Evolutionary conservation across 371 early-diverging fungal genomes (phyloP).

Genomic region (Lichtheimia ramosa): DNA sequence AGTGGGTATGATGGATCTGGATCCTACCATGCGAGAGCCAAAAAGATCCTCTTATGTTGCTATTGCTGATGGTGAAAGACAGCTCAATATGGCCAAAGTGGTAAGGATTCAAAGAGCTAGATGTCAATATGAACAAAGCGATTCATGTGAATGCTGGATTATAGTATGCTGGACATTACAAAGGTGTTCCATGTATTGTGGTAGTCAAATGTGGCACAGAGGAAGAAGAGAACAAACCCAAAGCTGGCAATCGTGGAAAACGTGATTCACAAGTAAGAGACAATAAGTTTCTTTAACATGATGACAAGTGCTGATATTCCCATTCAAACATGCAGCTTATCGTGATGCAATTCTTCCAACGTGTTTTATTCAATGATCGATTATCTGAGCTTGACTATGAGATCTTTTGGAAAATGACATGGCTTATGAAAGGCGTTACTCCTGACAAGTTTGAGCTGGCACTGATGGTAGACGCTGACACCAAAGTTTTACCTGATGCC

Average conservation of each 20-base stretch:
- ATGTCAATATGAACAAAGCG: no score
- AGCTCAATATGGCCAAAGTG: slow-evolving; percentile 93
- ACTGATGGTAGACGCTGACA: slow-evolving; percentile 97
- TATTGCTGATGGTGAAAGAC: slow-evolving; percentile 87
- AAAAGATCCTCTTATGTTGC: slow-evolving; percentile 82
- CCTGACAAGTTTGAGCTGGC: slow-evolving; percentile 91
- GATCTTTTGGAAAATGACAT: slow-evolving; percentile 88
- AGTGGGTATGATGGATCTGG: slow-evolving; percentile 67
- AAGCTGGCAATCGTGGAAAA: slow-evolving; percentile 97
- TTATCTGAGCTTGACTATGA: slow-evolving; percentile 97
- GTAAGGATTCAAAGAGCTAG: slow-evolving; percentile 18
- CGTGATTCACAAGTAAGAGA: slow-evolving; percentile 91
- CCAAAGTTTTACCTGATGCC: slow-evolving; percentile 78
- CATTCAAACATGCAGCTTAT: slow-evolving; percentile 44
- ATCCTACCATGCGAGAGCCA: slow-evolving; percentile 53
- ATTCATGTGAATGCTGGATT: slow-evolving; percentile 3
- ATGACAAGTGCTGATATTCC: no score
- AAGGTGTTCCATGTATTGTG: slow-evolving; percentile 81
- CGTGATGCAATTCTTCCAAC: slow-evolving; percentile 94
- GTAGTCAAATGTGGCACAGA: slow-evolving; percentile 91
- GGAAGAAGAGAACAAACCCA: slow-evolving; percentile 63
- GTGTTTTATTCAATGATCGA: slow-evolving; percentile 89
- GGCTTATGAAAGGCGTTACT: slow-evolving; percentile 80
- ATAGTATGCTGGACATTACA: slow-evolving; percentile 89
- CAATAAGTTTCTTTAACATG: background rate